Evolutionary conservation across 306 rosid genomes (phyloP), one percentile per base, ranked within the genome.

Genomic region (Mimosa pudica): DNA sequence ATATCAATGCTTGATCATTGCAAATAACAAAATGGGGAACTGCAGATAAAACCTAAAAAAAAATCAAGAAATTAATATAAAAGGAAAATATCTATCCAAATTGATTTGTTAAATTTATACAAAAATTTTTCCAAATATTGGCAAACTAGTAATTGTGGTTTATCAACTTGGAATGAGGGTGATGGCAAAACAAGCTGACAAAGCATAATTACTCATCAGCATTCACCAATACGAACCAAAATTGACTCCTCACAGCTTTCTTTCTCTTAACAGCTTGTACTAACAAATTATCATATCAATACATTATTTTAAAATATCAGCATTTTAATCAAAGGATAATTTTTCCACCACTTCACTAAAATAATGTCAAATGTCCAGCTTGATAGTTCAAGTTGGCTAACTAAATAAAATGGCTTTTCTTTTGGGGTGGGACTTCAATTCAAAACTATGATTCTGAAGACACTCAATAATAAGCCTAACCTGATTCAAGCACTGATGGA

Each of bases 401-500:
- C 49, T 46, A 30, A 63, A 76, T 62, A 63, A 51, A 51, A 62
- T 61, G 7, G 2, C 4, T 47, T 52, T 51, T 38, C 10, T 38
- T 42, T n/a, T 6, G 42, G 65, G 24, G 7, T 9, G 67, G 18
- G 9, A 41, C 20, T 5, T 48, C 20, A 16, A 36, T 64, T 74
- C 47, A 73, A 77, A 73, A 68, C 45, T 16, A 62, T 18, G 57
- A 38, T 67, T 74, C 49, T 57, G 55, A 82, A 72, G 30, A 49
- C 83, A 71, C 63, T 60, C 71, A 45, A 52, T 63, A 74, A 68
- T 57, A 72, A 74, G 74, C 35, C 70, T 69, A 86, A 95, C 98
- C 98, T 86, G 97, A 85, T 85, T 91, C 92, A 75, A 88, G 89
- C 46, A 73, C 80, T 41, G 87, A 87, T 36, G 91, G 80, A 75